Evolutionary conservation across 2,329 filamentous ascomycete genomes (phyloP).

Genomic region (Diplodia scrobiculata): DNA sequence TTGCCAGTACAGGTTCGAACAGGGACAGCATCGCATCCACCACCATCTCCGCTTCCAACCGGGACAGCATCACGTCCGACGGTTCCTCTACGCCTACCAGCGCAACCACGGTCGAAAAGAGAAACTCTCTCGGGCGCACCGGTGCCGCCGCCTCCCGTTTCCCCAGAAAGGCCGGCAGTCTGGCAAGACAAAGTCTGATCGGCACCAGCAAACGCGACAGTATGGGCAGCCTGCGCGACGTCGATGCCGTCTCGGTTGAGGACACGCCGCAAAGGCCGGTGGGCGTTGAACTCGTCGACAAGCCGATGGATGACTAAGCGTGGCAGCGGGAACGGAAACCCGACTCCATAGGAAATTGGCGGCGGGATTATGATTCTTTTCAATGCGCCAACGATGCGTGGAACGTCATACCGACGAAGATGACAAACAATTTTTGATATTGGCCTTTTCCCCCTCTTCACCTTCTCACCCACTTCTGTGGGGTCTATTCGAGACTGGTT

Average conservation of each 20-base stretch:
- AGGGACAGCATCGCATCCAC: conserved; percentile 28
- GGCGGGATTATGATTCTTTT: conserved; percentile 18
- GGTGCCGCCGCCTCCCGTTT: conserved; percentile 49
- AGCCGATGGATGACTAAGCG: conserved; percentile 71
- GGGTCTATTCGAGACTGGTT: not conserved
- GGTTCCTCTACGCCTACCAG: conserved; percentile 35
- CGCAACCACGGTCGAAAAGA: conserved; percentile 56
- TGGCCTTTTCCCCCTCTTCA: not conserved
- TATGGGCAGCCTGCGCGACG: conserved; percentile 36
- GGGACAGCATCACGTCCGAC: conserved; percentile 27
- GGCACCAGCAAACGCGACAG: conserved; percentile 34
- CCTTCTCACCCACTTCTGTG: not conserved
- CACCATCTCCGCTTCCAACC: conserved; percentile 30
- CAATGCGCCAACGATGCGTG: conserved; percentile 18
- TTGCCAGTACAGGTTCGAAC: conserved; percentile 31
- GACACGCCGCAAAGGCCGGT: conserved; percentile 44
- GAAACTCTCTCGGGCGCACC: conserved; percentile 64
- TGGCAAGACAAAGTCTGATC: conserved; percentile 48
- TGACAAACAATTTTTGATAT: not conserved
- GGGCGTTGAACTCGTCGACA: conserved; percentile 71
- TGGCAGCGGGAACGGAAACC: not conserved
- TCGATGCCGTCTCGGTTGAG: conserved; percentile 42
- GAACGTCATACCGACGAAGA: conserved; percentile 19
- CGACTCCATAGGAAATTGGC: not conserved
- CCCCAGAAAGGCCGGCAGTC: conserved; percentile 53